Conservation (phyloP, 305 asterid species). For the Solanum aculeatissimum region DNA sequence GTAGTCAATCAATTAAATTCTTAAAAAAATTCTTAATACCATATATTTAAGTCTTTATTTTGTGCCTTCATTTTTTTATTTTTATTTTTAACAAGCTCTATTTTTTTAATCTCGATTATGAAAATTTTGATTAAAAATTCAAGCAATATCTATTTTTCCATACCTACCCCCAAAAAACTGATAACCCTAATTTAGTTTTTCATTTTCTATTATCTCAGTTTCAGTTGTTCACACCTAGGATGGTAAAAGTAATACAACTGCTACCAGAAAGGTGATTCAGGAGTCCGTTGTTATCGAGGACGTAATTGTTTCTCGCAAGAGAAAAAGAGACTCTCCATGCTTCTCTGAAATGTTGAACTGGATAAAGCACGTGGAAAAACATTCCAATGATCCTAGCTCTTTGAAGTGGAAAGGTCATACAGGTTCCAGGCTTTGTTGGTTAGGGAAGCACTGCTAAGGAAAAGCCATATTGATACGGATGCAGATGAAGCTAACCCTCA, state of each 20-base stretch:
- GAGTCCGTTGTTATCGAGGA: slow-evolving; percentile 1
- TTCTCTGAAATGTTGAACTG: slow-evolving; percentile 46
- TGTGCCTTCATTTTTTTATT: too few relatives aligned
- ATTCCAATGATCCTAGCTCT: slow-evolving; percentile 29
- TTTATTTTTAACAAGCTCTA: too few relatives aligned
- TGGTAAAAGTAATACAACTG: slow-evolving; percentile 1
- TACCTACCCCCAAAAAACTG: too few relatives aligned
- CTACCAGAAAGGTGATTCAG: slow-evolving; percentile 16
- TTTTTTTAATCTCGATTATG: too few relatives aligned
- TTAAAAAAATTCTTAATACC: too few relatives aligned
- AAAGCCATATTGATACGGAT: slow-evolving; percentile 15
- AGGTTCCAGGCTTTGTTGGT: slow-evolving; percentile 38
- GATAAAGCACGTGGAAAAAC: slow-evolving; percentile 39
- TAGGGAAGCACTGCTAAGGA: slow-evolving; percentile 35
- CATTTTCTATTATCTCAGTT: too few relatives aligned
- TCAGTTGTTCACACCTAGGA: too few relatives aligned
- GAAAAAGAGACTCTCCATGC: slow-evolving; percentile 36
- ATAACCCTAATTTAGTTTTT: too few relatives aligned
- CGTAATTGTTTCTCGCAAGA: slow-evolving; percentile 32
- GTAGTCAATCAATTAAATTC: too few relatives aligned
- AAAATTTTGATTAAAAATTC: too few relatives aligned
- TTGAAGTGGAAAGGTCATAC: slow-evolving; percentile 47
- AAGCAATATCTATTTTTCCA: too few relatives aligned
- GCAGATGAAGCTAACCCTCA: slow-evolving; percentile 26
- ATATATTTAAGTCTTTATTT: too few relatives aligned